Base-by-base conservation (phyloP, 169 alveolate species). In the Plasmodium falciparum region DNA sequence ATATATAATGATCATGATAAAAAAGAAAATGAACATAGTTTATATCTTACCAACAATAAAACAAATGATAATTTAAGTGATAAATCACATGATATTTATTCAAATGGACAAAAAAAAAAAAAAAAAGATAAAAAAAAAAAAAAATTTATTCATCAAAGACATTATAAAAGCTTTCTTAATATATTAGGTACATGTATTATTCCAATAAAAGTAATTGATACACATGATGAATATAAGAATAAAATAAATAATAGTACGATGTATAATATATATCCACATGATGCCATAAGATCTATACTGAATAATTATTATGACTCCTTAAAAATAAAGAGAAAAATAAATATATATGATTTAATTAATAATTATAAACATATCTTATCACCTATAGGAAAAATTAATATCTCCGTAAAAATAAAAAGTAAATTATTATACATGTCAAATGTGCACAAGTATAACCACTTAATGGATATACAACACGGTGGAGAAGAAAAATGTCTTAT, bases 231-330 rank as follows among this genome's bases (percentile, higher is more conserved):
- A 58, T 22, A 58, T 6, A 62, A 22, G 50, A 56, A 56, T 22
- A 56, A 17, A 17, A 17, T 11, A 20, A 56, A 63, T 15, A 83
- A 7, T 3, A 17, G 49, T 9, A 73, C 69, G 15, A 70, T 33
- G 8, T 83, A 83, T 73, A 69, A 83, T 83, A 15, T 83, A 9
- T 83, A 83, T 63, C 59, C 73, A 7, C 91, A 83, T 70, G 73
- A 69, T 56, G 50, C 47, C 17, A 71, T 83, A 56, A 47, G 86
- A 83, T 13, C 3, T 6, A 26, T 83, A 15, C 45, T 83, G 39
- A 17, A 70, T 26, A 71, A 58, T 39, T 83, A 83, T 49, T 26
- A 69, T 45, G 91, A 83, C 5, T 26, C 56, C 3, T 83, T 83
- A 29, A 83, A 73, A 63, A 67, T 49, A 58, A 70, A 70, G 62